Base-by-base conservation (phyloP, 2,329 filamentous ascomycete species). In the Pyrenochaeta sp. region DNA sequence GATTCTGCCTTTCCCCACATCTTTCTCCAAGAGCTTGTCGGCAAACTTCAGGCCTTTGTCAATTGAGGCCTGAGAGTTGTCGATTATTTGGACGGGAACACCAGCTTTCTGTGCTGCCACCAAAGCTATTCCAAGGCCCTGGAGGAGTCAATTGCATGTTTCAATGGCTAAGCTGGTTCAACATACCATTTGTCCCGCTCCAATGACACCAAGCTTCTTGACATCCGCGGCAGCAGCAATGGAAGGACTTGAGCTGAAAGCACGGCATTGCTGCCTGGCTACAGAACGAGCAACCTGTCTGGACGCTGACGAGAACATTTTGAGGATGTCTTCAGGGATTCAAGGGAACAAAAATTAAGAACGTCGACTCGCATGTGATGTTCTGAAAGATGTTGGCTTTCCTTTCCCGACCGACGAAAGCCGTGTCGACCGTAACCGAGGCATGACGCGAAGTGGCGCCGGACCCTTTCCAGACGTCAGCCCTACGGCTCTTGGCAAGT, bases 121-220 rank as follows among this genome's bases (percentile, higher is more conserved):
- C 11, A 99, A 84, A 36, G 94, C 94, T 71, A 99, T 99, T 47
- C 94, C 94, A 30, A 99, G 78, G 47, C 94, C 94, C 93, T 97
- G 29, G 10, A 6, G 29, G 7, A 42, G 57, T 72, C 41, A 72
- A 56, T 50, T 42, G 11, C 26, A 5, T 15, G 10, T 17, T 31
- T 40, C 7, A 19, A 2, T 17, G 8, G 11, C 9, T 29, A 7
- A n/a, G 8, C 7, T 4, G 14, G 22, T 21, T 28, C 50, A 11
- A 69, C 80, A 66, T 74, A 96, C 92, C 92, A 97, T 96, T 72
- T 97, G 94, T 19, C 94, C 94, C 39, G 93, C 92, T 56, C 94
- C 94, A 65, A 99, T 81, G 35, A 99, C 93, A 65, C 93, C 94
- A 28, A 99, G 77, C 57, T 83, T 87, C 77, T 92, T 95, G 51